These are phyloP conservation scores for Arabis alpina DNA, from an alignment of 345 rosid genomes.

Conservation along the genomic window DNA sequence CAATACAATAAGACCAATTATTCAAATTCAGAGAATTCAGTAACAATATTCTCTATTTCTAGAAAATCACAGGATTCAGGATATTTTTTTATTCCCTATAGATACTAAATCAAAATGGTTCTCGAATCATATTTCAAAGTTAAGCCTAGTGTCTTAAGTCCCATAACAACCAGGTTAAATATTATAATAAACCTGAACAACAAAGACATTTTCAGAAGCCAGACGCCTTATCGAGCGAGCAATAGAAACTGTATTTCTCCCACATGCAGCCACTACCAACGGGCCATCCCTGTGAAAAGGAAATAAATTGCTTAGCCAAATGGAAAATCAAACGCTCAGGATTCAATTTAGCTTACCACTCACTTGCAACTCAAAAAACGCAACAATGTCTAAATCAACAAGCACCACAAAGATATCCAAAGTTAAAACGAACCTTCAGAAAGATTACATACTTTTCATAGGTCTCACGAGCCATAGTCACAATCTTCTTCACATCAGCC, in stretches of 20 bases:
- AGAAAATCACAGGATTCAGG: conserved; percentile 2
- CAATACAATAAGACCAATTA: conserved; percentile 24
- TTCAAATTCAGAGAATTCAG: background rate
- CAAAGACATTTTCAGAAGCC: conserved; percentile 86
- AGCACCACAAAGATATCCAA: background rate
- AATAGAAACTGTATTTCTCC: conserved; percentile 87
- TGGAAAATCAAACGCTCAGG: background rate
- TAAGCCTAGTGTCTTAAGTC: conserved; percentile 3
- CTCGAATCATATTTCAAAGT: background rate
- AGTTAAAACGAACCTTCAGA: conserved; percentile 12
- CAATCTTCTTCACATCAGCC: conserved; percentile 82
- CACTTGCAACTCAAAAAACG: no score
- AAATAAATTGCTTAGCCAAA: conserved; percentile 20
- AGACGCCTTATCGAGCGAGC: conserved; percentile 87
- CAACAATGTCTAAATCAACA: background rate
- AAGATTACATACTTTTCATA: conserved; percentile 68
- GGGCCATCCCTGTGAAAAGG: conserved; percentile 83
- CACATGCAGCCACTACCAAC: conserved; percentile 85
- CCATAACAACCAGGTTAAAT: conserved; percentile 14
- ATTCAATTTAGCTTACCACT: background rate
- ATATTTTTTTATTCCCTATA: background rate
- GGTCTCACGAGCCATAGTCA: conserved; percentile 70
- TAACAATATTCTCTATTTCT: background rate
- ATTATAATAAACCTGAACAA: conserved; percentile 94
- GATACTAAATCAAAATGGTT: background rate